Percentiles rank a stretch among this genome's conserved stretches.
Conservation (phyloP, 768 basidiomycete genomes). For the Podaxis mareebaensis region DNA sequence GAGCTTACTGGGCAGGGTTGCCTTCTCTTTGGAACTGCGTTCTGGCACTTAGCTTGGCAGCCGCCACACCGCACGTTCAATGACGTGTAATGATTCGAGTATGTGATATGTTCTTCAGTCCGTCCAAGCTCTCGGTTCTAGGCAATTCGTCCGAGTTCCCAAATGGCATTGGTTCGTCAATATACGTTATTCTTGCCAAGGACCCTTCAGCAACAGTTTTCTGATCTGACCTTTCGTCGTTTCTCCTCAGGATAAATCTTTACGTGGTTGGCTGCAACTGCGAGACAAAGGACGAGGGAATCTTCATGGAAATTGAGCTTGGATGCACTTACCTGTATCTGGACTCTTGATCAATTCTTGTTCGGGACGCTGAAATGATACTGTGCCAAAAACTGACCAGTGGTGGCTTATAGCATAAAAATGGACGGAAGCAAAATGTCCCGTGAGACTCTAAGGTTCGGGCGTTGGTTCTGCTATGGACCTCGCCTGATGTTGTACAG, state of each 20-base stretch:
- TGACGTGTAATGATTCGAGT: not conserved
- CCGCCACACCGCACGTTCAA: not conserved
- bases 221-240: not conserved
- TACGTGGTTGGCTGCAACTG: not conserved
- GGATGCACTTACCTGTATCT: conserved; percentile 1
- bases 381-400: not conserved
- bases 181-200: not conserved
- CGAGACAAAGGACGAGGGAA: not conserved
- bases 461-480: not conserved
- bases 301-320: conserved; percentile 15
- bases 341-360: not conserved
- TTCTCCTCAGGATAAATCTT: not conserved
- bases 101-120: not conserved
- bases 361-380: not conserved
- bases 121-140: not conserved
- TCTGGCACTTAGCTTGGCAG: not conserved
- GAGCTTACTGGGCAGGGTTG: not conserved
- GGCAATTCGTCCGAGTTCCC: not conserved
- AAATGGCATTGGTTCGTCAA: not conserved
- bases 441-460: not conserved
- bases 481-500: not conserved
- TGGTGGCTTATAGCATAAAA: not conserved
- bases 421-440: not conserved
- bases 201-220: not conserved
- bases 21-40: not conserved